Percentiles rank a stretch among this genome's conserved stretches.
phyloP scores from a whole-genome alignment of 768 basidiomycete species.

The Pholiota conissans region DNA sequence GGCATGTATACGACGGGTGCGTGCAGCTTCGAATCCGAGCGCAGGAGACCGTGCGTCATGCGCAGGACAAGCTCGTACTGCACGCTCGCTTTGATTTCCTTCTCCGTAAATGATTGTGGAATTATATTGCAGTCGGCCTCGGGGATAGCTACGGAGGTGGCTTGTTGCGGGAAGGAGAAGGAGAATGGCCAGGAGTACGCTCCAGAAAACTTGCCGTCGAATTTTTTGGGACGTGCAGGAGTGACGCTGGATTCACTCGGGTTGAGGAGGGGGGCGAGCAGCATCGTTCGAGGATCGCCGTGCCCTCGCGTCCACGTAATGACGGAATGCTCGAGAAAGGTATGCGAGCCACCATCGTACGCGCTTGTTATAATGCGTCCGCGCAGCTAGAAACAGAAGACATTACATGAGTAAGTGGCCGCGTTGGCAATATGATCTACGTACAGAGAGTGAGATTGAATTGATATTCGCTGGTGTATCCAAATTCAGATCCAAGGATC shows the following conservation, averaged over 20 bases:
- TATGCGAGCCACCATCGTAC: constrained; percentile 26
- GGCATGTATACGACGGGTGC: constrained; percentile 32
- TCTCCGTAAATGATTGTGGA: constrained; percentile 38
- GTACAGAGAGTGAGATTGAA: constrained; percentile 27
- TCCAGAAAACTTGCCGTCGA: constrained; percentile 33
- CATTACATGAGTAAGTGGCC: not conserved
- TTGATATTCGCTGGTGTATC: constrained; percentile 27
- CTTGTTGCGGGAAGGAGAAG: constrained; percentile 35
- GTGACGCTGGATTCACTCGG: not conserved
- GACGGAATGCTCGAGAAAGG: constrained; percentile 29
- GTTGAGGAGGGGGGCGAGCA: constrained; percentile 5
- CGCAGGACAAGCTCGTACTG: constrained; percentile 37
- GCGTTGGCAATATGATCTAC: constrained; percentile 2
- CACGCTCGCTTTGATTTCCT: constrained; percentile 29
- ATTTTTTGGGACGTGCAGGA: constrained; percentile 20
- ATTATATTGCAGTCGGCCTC: constrained; percentile 13
- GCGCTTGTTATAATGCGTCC: constrained; percentile 30
- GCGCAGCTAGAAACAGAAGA: constrained; percentile 21
- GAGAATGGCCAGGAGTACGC: constrained; percentile 40
- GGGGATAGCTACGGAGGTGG: not conserved
- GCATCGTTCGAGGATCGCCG: constrained; percentile 28
- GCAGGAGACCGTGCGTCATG: constrained; percentile 36
- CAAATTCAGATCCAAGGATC: constrained; percentile 30
- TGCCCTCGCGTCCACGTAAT: constrained; percentile 32
- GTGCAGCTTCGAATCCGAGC: constrained; percentile 35